Conservation (phyloP, 2,329 filamentous ascomycete species). For the Erysiphe neolycopersici region DNA sequence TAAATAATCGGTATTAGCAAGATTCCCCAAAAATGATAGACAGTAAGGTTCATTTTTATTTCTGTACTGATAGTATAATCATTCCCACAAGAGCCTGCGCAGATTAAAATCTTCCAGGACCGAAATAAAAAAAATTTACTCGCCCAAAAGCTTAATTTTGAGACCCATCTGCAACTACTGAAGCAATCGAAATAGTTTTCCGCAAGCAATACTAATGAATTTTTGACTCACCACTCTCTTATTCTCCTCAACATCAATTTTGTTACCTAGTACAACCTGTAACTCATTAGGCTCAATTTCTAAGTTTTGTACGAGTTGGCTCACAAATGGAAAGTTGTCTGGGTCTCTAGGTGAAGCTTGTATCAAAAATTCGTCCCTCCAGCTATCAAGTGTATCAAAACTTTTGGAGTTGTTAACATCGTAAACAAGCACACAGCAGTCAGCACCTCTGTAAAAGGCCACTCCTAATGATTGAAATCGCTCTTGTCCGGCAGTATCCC, state of each 20-base stretch:
- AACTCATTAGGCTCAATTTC: constrained; percentile 1
- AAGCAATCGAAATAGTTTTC: too few relatives aligned
- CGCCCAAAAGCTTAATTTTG: too few relatives aligned
- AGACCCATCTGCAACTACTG: too few relatives aligned
- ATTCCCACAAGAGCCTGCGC: too few relatives aligned
- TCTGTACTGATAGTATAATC: too few relatives aligned
- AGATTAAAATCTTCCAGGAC: too few relatives aligned
- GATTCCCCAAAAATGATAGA: not conserved
- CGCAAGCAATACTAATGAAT: not conserved
- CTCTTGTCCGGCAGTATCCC: constrained; percentile 94
- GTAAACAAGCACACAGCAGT: constrained; percentile 94
- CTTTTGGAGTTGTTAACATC: constrained; percentile 99
- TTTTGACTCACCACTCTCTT: constrained; percentile 49
- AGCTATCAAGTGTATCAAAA: constrained; percentile 94
- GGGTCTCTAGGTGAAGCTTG: constrained; percentile 91
- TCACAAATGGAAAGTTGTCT: constrained; percentile 89
- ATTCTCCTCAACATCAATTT: constrained; percentile 95
- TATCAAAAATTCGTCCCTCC: constrained; percentile 94
- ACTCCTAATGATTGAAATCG: constrained; percentile 93
- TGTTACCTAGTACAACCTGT: constrained; percentile 87
- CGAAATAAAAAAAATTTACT: too few relatives aligned
- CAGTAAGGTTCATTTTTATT: too few relatives aligned
- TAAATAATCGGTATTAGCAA: constrained; percentile 6
- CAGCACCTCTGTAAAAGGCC: constrained; percentile 88
- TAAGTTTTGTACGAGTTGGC: constrained; percentile 13